These are phyloP conservation scores for Boletus speciosus DNA, from an alignment of 768 basidiomycete species.

Conservation along the genomic window DNA sequence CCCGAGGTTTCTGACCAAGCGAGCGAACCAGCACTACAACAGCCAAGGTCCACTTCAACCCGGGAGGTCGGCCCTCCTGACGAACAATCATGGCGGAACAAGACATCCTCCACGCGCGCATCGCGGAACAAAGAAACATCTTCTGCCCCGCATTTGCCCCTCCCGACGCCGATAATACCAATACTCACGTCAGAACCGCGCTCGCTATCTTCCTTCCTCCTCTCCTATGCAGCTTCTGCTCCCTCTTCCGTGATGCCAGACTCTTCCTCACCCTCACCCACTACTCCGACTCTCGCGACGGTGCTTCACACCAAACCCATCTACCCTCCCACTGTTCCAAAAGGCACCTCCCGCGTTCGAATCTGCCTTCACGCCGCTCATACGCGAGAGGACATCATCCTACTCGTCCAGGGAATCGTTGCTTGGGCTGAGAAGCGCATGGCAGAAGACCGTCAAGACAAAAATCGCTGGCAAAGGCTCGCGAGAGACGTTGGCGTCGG, in stretches of 20 bases:
- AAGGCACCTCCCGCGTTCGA: constrained; percentile 77
- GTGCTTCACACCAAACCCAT: constrained; percentile 73
- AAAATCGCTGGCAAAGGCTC: constrained; percentile 9
- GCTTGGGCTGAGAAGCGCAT: constrained; percentile 29
- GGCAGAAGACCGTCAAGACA: constrained; percentile 4
- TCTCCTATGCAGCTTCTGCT: constrained; percentile 6
- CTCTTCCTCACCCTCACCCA: neutral
- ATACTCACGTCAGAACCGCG: constrained; percentile 76
- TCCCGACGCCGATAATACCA: constrained; percentile 77
- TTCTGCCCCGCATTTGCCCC: neutral
- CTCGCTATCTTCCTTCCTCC: constrained; percentile 67
- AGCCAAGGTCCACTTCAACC: neutral
- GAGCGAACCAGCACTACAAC: neutral
- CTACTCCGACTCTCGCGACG: constrained; percentile 9
- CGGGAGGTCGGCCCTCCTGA: constrained; percentile 5
- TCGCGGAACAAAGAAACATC: neutral
- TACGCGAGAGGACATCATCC: constrained; percentile 56
- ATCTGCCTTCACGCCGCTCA: constrained; percentile 88
- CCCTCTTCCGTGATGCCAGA: neutral
- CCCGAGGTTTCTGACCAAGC: neutral
- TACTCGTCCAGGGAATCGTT: constrained; percentile 49
- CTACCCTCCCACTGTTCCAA: constrained; percentile 86
- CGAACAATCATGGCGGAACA: neutral
- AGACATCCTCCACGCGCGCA: neutral
- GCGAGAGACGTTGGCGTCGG: constrained; percentile 16